Evolutionary conservation across 176 grass and related monocot genomes (phyloP), one percentile per base, ranked within the genome.

Genomic region (Guadua angustifolia): DNA sequence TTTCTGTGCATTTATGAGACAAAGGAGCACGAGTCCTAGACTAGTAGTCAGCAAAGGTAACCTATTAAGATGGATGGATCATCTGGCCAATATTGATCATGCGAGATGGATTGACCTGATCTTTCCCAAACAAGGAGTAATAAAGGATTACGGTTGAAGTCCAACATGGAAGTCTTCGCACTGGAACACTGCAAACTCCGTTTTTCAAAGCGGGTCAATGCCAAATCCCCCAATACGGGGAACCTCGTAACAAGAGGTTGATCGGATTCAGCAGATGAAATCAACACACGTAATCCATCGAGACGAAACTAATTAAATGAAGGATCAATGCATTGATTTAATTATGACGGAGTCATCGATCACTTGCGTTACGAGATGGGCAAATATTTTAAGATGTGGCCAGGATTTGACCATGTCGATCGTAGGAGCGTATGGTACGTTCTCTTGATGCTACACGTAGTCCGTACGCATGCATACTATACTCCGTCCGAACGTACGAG

Each of bases 141-240:
- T 71, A 42, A 83, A 61, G 19, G 45, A 26, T 32, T 46, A 24
- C 7, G 19, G 17, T 78, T 56, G 66, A 78, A 70, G 73, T 66
- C 36, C 57, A 70, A 0, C 26, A 49, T 69, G 76, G 10, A 47
- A 57, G 53, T 89, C 82, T 46, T 36, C 1, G 51, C 82, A 4
- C 15, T 19, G 8, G 69, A 76, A 75, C n/a, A 24, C 57, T 61
- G 44, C 67, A 81, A 69, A 66, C 21, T 50, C 62, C 18, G 7
- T 32, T 63, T 85, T 79, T 33, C 26, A 35, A 84, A 66, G 81
- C 42, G 16, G 68, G 83, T 89, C 83, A 86, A 89, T 55, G 71
- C 70, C 9, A 5, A 60, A 35, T 82, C 32, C 1, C 35, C 29
- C 52, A 22, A 22, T 14, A 36, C 62, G 9, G 26, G 25, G 44